These are phyloP conservation scores for Plasmodium gallinaceum DNA, from an alignment of 169 alveolate genomes.

Conservation along the genomic window DNA sequence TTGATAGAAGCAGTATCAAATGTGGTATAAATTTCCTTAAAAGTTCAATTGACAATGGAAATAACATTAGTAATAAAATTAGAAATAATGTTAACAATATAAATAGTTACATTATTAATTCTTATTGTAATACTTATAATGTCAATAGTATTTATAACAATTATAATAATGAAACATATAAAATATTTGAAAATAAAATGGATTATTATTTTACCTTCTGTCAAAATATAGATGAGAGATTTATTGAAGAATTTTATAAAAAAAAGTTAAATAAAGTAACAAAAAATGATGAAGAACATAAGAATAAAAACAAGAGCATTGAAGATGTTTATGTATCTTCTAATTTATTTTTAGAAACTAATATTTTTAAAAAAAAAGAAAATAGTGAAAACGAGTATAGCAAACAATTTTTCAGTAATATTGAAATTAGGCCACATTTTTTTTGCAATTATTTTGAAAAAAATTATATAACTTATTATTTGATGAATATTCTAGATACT, in stretches of 20 bases:
- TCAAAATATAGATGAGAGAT: constrained; percentile 42
- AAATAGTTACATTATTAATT: background rate
- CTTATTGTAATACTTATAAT: background rate
- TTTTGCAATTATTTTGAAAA: constrained; percentile 45
- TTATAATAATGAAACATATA: constrained; percentile 46
- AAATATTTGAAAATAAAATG: constrained; percentile 51
- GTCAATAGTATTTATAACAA: constrained; percentile 9
- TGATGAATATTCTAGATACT: constrained; percentile 37
- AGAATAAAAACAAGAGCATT: constrained; percentile 20
- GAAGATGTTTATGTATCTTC: constrained; percentile 49
- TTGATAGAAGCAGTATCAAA: background rate
- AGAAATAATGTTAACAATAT: background rate
- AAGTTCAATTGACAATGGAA: background rate
- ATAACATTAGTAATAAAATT: background rate
- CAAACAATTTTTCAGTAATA: constrained; percentile 5
- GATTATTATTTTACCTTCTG: constrained; percentile 71
- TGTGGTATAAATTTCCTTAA: background rate
- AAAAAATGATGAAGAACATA: background rate
- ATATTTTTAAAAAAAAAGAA: constrained; percentile 29
- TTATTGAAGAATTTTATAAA: constrained; percentile 32
- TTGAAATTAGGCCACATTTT: constrained; percentile 46
- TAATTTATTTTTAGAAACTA: constrained; percentile 55
- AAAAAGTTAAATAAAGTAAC: constrained; percentile 16
- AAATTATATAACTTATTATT: constrained; percentile 36
- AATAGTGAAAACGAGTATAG: background rate